phyloP scores from a whole-genome alignment of 163 green algal species.

The Botryococcus braunii region DNA sequence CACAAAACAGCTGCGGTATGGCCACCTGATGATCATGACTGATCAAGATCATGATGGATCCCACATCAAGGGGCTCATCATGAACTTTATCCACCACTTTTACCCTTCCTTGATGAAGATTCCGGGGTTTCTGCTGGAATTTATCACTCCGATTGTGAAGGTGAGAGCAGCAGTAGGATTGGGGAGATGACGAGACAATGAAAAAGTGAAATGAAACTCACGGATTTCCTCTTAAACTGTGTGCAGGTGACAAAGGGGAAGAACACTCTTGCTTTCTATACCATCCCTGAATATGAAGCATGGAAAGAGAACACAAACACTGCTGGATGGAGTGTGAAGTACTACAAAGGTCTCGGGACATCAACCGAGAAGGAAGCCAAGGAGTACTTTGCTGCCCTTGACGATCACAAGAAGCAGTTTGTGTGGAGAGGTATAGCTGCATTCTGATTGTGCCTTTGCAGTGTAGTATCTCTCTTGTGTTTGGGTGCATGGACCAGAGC shows the following conservation, averaged over 20 bases:
- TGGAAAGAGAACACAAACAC: conserved; percentile 73
- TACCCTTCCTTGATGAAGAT: conserved; percentile 92
- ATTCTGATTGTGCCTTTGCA: too few species aligned
- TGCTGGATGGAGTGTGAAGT: conserved; percentile 74
- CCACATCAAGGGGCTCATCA: conserved; percentile 99
- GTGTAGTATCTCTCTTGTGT: too few species aligned
- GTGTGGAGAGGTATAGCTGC: conserved; percentile 75
- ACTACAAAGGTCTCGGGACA: conserved; percentile 92
- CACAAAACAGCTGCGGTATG: conserved; percentile 91
- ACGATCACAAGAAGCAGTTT: conserved; percentile 87
- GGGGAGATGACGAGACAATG: too few species aligned
- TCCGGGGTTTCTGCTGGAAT: conserved; percentile 94
- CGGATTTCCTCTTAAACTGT: conserved; percentile 1
- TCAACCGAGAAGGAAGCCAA: conserved; percentile 87
- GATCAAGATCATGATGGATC: conserved; percentile 98
- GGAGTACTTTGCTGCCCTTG: conserved; percentile 91
- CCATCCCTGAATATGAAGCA: conserved; percentile 95
- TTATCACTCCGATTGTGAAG: conserved; percentile 99
- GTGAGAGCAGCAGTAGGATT: conserved; percentile 22
- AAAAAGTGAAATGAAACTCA: background rate
- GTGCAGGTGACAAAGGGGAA: conserved; percentile 76
- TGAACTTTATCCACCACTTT: conserved; percentile 99
- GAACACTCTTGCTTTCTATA: conserved; percentile 87
- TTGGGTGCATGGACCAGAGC: too few species aligned
- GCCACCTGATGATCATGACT: conserved; percentile 99